Evolutionary conservation across 306 rosid species (phyloP).

Genomic region (Biancaea sappan): DNA sequence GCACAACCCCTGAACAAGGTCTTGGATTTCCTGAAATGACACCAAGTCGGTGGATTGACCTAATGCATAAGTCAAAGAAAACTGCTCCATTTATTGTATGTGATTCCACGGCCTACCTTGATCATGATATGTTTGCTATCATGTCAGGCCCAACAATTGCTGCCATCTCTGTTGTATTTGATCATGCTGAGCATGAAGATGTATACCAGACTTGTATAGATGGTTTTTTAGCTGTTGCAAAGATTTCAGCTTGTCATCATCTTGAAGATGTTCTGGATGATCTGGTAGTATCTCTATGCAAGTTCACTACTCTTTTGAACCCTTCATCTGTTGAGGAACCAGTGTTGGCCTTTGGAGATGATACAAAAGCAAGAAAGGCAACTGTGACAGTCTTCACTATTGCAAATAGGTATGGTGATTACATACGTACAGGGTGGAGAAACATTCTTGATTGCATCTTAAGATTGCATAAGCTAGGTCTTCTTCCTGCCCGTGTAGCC

Average conservation of each 20-base stretch:
- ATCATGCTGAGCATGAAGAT: slow-evolving; percentile 87
- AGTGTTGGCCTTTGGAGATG: slow-evolving; percentile 81
- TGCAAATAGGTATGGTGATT: slow-evolving; percentile 93
- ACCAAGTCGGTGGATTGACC: slow-evolving; percentile 93
- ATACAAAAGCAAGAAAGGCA: slow-evolving; percentile 89
- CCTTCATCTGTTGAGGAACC: slow-evolving; percentile 78
- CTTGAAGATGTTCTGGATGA: slow-evolving; percentile 91
- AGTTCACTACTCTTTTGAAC: slow-evolving; percentile 76
- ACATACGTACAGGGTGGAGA: slow-evolving; percentile 88
- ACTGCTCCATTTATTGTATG: slow-evolving; percentile 81
- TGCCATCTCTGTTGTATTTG: slow-evolving; percentile 96
- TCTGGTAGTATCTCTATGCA: slow-evolving; percentile 93
- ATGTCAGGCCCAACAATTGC: slow-evolving; percentile 97
- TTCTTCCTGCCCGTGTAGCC: slow-evolving; percentile 87
- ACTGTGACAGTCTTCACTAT: slow-evolving; percentile 88
- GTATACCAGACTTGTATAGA: slow-evolving; percentile 88
- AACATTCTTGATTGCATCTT: slow-evolving; percentile 89
- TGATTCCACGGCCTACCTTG: slow-evolving; percentile 83
- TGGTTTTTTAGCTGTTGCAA: slow-evolving; percentile 93
- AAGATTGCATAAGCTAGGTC: slow-evolving; percentile 87
- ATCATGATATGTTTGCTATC: slow-evolving; percentile 86
- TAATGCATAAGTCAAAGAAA: slow-evolving; percentile 77
- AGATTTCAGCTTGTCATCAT: slow-evolving; percentile 86
- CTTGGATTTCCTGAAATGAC: slow-evolving; percentile 90
- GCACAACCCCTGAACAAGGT: slow-evolving; percentile 90